phyloP scores from a whole-genome alignment of 2,329 filamentous ascomycete species.

The Zymoseptoria ardabiliae region DNA sequence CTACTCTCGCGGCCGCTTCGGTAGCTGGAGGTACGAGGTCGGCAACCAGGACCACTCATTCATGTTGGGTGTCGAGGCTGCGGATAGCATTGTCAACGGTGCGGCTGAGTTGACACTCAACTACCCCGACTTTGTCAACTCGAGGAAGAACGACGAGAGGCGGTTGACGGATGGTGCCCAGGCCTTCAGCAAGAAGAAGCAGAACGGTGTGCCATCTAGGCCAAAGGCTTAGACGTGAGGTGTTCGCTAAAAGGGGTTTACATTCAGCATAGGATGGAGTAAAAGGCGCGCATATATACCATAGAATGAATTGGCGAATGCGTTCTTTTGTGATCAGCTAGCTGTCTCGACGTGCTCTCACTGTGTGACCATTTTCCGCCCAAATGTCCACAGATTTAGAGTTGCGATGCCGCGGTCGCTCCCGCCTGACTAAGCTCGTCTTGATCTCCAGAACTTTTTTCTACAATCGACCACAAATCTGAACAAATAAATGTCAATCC shows the following conservation, averaged over 20 bases:
- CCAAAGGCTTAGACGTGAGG: neutral
- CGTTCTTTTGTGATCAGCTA: neutral
- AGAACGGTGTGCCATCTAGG: constrained; percentile 8
- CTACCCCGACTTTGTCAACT: constrained; percentile 94
- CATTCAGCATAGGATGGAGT: neutral
- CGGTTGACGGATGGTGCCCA: constrained; percentile 56
- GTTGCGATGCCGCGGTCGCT: neutral
- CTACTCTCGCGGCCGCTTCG: constrained; percentile 91
- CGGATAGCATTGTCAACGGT: constrained; percentile 81
- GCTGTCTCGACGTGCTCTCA: no score
- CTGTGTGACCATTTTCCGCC: no score
- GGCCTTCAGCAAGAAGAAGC: constrained; percentile 41
- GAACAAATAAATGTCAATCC: neutral
- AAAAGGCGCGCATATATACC: neutral
- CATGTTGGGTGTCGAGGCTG: constrained; percentile 93
- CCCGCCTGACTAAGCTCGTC: neutral
- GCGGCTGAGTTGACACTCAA: constrained; percentile 88
- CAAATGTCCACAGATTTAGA: neutral
- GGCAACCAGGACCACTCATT: constrained; percentile 98
- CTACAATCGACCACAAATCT: neutral
- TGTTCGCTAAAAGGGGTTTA: neutral
- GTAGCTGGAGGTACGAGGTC: constrained; percentile 95
- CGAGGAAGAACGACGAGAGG: constrained; percentile 59
- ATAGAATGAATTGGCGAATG: neutral
- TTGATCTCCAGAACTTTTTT: neutral